These are phyloP conservation scores for Cercospora brassicicola DNA, from an alignment of 2,329 filamentous ascomycete genomes.

Conservation along the genomic window DNA sequence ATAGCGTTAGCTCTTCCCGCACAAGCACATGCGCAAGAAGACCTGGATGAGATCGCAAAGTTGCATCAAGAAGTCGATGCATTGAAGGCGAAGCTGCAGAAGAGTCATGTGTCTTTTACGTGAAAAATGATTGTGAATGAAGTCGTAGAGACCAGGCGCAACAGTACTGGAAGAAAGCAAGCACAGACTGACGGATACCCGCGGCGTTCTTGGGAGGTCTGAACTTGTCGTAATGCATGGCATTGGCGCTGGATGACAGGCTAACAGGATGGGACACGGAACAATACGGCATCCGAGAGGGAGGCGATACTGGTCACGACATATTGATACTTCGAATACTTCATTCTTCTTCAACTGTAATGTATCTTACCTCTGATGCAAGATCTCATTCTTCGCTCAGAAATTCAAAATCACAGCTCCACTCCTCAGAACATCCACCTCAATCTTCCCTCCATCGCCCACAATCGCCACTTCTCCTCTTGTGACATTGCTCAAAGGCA, in stretches of 20 bases:
- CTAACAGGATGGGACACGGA: neutral
- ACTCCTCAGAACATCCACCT: constrained; percentile 32
- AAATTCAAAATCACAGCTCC: constrained; percentile 35
- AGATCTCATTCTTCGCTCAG: neutral
- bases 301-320: neutral
- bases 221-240: neutral
- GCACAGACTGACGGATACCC: neutral
- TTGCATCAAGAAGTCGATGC: constrained; percentile 6
- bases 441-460: constrained; percentile 40
- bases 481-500: constrained; percentile 58
- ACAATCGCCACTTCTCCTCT: constrained; percentile 47
- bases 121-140: neutral
- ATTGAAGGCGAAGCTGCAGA: constrained; percentile 3
- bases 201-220: neutral
- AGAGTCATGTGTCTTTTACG: neutral
- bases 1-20: constrained; percentile 4
- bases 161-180: neutral
- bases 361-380: neutral
- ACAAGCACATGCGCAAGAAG: constrained; percentile 8
- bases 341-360: neutral
- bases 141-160: neutral
- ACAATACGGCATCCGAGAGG: neutral
- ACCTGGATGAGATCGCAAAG: constrained; percentile 7
- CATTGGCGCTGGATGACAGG: neutral
- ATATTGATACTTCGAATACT: neutral